A percentile compares a stretch with the other conserved stretches of the same genome.
Conservation (phyloP, 2,329 filamentous ascomycete genomes). For the Capronia americana region DNA sequence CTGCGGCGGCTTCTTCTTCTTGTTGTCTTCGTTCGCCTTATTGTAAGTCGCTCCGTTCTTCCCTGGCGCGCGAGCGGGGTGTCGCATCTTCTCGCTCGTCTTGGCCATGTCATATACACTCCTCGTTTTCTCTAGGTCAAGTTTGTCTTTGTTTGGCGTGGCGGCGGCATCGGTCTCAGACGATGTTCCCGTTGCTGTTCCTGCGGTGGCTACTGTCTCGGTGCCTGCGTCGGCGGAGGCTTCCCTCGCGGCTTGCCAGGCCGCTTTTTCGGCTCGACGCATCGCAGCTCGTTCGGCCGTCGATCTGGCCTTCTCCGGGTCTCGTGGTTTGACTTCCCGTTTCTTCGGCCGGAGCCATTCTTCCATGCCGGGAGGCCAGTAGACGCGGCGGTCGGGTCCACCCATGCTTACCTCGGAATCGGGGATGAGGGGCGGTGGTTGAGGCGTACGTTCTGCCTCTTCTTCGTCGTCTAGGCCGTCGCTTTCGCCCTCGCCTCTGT, state of each 20-base stretch:
- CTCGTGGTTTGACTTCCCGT: slow-evolving; percentile 63
- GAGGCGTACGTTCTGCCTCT: slow-evolving; percentile 45
- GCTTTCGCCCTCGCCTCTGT: slow-evolving; percentile 47
- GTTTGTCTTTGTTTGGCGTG: slow-evolving; percentile 2
- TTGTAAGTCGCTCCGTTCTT: background rate
- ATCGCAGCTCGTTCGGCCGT: slow-evolving; percentile 45
- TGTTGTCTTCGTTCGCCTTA: background rate
- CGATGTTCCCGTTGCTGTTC: background rate
- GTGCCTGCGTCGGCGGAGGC: slow-evolving; percentile 23
- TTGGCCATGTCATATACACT: slow-evolving; percentile 29
- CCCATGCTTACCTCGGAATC: slow-evolving; percentile 84
- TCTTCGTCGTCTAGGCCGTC: slow-evolving; percentile 51
- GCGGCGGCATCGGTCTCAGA: slow-evolving; percentile 12
- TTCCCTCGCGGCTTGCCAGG: slow-evolving; percentile 38
- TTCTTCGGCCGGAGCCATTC: slow-evolving; percentile 87
- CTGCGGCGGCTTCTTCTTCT: background rate
- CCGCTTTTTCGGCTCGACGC: slow-evolving; percentile 40
- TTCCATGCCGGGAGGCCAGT: slow-evolving; percentile 89
- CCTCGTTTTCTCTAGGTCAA: slow-evolving; percentile 17
- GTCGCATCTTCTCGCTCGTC: slow-evolving; percentile 38
- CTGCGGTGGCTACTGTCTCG: background rate
- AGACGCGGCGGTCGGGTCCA: slow-evolving; percentile 78
- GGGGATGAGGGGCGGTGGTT: slow-evolving; percentile 56
- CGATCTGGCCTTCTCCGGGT: slow-evolving; percentile 44
- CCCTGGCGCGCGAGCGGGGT: slow-evolving; percentile 42